A percentile compares a stretch with the other conserved stretches of the same genome.
These are phyloP conservation scores for Tylopilus subfusipes DNA, from an alignment of 768 basidiomycete genomes.

Conservation along the genomic window DNA sequence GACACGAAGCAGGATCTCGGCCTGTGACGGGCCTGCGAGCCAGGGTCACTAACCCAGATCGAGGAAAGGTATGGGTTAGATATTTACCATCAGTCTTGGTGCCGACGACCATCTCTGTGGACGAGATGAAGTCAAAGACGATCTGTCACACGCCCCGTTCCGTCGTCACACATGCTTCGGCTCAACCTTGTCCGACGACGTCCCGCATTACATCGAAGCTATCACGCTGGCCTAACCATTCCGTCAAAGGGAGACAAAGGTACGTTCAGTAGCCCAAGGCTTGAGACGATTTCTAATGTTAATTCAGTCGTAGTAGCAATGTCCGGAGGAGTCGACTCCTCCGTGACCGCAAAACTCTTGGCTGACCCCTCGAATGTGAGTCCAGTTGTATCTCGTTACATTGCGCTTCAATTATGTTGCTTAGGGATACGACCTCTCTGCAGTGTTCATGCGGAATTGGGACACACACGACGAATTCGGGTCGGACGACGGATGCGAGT, in stretches of 20 bases:
- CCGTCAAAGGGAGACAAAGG: slow-evolving; percentile 32
- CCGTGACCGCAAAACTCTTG: slow-evolving; percentile 77
- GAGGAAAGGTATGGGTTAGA: not conserved
- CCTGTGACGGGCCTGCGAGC: slow-evolving; percentile 70
- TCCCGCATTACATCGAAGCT: slow-evolving; percentile 5
- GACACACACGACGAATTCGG: slow-evolving; percentile 80
- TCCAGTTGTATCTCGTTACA: not conserved
- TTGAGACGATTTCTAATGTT: not conserved
- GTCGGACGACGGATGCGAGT: slow-evolving; percentile 83
- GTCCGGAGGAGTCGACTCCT: slow-evolving; percentile 96
- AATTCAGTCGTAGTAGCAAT: slow-evolving; percentile 80
- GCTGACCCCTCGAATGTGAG: slow-evolving; percentile 51
- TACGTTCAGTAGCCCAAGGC: not conserved
- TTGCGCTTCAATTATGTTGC: not conserved
- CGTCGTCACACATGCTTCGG: slow-evolving; percentile 3
- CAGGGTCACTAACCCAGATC: not conserved
- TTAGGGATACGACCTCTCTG: slow-evolving; percentile 79
- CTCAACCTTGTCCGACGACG: slow-evolving; percentile 11
- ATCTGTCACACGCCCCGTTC: not conserved
- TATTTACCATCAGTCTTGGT: slow-evolving; percentile 38
- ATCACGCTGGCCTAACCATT: slow-evolving; percentile 13
- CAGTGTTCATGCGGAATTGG: slow-evolving; percentile 97
- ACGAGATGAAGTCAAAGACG: not conserved
- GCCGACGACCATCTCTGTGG: slow-evolving; percentile 36
- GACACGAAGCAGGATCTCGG: slow-evolving; percentile 84